Conservation (phyloP, 2,329 filamentous ascomycete genomes). For the Cytospora schulzeri region DNA sequence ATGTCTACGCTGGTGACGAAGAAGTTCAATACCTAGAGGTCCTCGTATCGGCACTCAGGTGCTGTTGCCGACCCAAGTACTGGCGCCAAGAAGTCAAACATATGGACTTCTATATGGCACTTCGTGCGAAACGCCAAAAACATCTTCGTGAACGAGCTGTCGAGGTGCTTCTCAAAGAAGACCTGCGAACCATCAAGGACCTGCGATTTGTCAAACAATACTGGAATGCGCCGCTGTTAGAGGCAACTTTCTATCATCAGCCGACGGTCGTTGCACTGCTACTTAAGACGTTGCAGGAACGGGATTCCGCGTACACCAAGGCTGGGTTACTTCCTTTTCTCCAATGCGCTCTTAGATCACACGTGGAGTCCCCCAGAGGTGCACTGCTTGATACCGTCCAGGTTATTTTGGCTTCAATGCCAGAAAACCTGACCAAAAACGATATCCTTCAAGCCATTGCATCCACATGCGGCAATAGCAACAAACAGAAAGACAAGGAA, state of each 20-base stretch:
- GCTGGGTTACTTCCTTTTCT: background rate
- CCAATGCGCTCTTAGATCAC: background rate
- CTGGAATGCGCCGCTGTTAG: background rate
- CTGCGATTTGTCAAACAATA: background rate
- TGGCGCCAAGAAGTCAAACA: no score
- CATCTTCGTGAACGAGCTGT: no score
- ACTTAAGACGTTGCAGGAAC: background rate
- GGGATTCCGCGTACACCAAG: background rate
- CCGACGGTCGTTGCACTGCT: background rate
- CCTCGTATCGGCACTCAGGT: no score
- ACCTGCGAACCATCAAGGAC: no score
- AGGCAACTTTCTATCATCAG: background rate
- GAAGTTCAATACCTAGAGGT: no score
- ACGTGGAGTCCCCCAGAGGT: background rate
- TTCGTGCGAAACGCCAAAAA: no score
- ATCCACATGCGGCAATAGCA: background rate
- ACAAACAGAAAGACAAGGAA: background rate
- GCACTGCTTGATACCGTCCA: background rate
- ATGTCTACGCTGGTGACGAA: no score
- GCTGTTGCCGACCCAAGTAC: no score
- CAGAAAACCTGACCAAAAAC: background rate
- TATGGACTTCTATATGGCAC: no score
- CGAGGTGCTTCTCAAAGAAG: no score
- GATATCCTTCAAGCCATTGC: background rate
- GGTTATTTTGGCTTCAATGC: background rate